Percentiles rank a stretch among this genome's conserved stretches.
These are phyloP conservation scores for Lichenothelia convexa DNA, from an alignment of 495 filamentous ascomycete genomes.

Conservation along the genomic window DNA sequence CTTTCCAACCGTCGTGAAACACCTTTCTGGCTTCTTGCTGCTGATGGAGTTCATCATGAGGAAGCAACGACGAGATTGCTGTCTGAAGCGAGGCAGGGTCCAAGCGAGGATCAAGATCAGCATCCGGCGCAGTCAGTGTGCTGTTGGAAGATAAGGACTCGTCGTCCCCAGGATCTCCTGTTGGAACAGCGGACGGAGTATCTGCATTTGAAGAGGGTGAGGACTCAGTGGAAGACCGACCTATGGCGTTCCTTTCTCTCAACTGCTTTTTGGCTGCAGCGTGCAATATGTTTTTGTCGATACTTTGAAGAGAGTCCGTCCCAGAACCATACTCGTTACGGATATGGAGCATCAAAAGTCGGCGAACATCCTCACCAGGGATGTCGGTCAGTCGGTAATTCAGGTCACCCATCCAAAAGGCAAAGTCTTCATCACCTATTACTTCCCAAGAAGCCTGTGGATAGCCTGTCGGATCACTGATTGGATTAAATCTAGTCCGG, in stretches of 20 bases:
- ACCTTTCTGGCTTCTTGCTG: slow-evolving; percentile 56
- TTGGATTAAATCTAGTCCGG: slow-evolving; percentile 56
- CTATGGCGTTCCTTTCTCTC: background rate
- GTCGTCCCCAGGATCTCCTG: background rate
- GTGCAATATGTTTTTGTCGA: slow-evolving; percentile 17
- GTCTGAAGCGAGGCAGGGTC: slow-evolving; percentile 59
- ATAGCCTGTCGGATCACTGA: slow-evolving; percentile 35
- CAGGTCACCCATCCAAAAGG: slow-evolving; percentile 92
- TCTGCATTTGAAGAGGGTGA: slow-evolving; percentile 1
- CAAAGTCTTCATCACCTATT: slow-evolving; percentile 83
- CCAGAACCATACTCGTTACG: slow-evolving; percentile 49
- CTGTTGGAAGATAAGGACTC: background rate
- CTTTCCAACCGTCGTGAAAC: slow-evolving; percentile 81
- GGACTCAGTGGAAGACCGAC: background rate
- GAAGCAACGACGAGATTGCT: slow-evolving; percentile 65
- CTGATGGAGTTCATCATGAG: slow-evolving; percentile 72
- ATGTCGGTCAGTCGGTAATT: slow-evolving; percentile 87
- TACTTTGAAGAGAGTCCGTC: slow-evolving; percentile 15
- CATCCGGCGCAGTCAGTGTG: background rate
- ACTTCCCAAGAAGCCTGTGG: slow-evolving; percentile 34
- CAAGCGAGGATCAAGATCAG: slow-evolving; percentile 15
- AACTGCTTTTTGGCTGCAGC: slow-evolving; percentile 2
- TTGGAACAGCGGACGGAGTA: background rate
- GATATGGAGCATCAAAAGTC: slow-evolving; percentile 66
- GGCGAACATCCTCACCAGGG: slow-evolving; percentile 75